phyloP scores from a whole-genome alignment of 768 basidiomycete genomes.

The Mycena indigotica region DNA sequence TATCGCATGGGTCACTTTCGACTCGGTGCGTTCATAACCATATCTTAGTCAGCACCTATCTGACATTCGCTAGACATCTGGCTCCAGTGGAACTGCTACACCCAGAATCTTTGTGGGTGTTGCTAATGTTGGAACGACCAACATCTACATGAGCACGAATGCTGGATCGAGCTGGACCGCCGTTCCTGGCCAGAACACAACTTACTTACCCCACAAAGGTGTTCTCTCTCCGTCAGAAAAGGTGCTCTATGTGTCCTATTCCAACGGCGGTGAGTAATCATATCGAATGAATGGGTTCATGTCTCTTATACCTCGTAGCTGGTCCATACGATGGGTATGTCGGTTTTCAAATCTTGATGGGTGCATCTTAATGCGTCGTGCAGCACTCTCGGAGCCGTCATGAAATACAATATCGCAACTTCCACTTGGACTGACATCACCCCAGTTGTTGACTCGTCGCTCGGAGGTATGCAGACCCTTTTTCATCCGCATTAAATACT shows the following conservation, averaged over 20 bases:
- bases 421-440: slow-evolving; percentile 54
- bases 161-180: slow-evolving; percentile 62
- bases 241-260: slow-evolving; percentile 60
- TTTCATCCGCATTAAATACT: slow-evolving; percentile 37
- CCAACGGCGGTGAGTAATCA: slow-evolving; percentile 44
- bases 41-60: neutral
- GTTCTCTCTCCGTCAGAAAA: slow-evolving; percentile 61
- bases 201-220: slow-evolving; percentile 66
- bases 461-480: neutral
- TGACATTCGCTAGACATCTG: slow-evolving; percentile 39
- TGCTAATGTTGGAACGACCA: slow-evolving; percentile 54
- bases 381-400: neutral
- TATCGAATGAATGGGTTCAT: too few relatives aligned
- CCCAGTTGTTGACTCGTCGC: slow-evolving; percentile 37
- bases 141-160: slow-evolving; percentile 58
- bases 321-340: slow-evolving; percentile 60
- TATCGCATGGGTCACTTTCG: slow-evolving; percentile 68
- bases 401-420: neutral
- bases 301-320: slow-evolving; percentile 29
- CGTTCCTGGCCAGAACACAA: slow-evolving; percentile 57
- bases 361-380: too few relatives aligned
- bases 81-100: slow-evolving; percentile 52
- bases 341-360: too few relatives aligned
- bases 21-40: slow-evolving; percentile 30
- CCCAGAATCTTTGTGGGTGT: slow-evolving; percentile 72